Evolutionary conservation across 1,139 yeast species (phyloP).

Genomic region (Yamadazyma friedrichii): DNA sequence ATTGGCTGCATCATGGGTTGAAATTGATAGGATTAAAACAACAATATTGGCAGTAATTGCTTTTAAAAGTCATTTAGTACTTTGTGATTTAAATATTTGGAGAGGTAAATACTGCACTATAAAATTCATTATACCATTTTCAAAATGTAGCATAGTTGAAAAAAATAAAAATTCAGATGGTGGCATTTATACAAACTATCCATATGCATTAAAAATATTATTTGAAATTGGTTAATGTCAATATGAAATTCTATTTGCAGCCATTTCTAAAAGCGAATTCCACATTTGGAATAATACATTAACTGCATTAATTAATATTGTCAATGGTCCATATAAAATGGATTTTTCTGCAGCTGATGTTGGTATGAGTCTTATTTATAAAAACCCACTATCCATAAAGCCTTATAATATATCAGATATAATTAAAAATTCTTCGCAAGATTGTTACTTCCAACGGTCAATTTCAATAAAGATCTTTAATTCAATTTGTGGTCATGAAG

Average conservation of each 20-base stretch:
- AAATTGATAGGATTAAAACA: constrained; percentile 16
- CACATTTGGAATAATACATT: constrained; percentile 42
- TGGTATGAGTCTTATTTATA: constrained; percentile 4
- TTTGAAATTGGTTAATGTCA: constrained; percentile 43
- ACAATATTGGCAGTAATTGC: constrained; percentile 38
- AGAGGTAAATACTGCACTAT: constrained; percentile 26
- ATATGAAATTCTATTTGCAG: constrained; percentile 47
- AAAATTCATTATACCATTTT: constrained; percentile 49
- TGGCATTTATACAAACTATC: constrained; percentile 37
- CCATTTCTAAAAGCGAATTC: constrained; percentile 32
- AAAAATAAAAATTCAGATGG: constrained; percentile 25
- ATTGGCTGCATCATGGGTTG: constrained; percentile 38
- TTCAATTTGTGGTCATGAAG: constrained; percentile 3
- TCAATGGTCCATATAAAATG: constrained; percentile 42
- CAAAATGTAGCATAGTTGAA: constrained; percentile 27
- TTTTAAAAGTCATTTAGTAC: constrained; percentile 51
- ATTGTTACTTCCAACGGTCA: constrained; percentile 11
- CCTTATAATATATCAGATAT: constrained; percentile 13
- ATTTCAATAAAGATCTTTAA: constrained; percentile 7
- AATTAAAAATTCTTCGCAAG: neutral
- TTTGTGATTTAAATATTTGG: constrained; percentile 17
- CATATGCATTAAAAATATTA: constrained; percentile 37
- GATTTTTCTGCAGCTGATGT: constrained; percentile 24
- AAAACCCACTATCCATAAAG: constrained; percentile 6
- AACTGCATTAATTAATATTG: constrained; percentile 28